These are phyloP conservation scores for Neostapfia colusana DNA, from an alignment of 176 grass and related monocot species.

Conservation along the genomic window DNA sequence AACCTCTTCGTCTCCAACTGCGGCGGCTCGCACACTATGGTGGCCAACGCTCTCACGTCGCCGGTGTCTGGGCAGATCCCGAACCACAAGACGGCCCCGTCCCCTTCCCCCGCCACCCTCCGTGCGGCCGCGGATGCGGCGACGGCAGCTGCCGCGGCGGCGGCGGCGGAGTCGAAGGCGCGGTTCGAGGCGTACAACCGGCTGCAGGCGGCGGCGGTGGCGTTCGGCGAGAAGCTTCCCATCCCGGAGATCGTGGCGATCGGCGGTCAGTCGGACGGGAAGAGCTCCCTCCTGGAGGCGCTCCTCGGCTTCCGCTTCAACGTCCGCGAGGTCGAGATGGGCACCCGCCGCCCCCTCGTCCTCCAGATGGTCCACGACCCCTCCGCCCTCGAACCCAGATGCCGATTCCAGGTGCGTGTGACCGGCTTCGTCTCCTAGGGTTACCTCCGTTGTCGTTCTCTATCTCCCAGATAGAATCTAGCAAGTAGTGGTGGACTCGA, in stretches of 20 bases:
- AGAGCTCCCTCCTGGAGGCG: conserved; percentile 90
- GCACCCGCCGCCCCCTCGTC: conserved; percentile 87
- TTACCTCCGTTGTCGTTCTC: not conserved
- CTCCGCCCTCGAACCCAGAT: conserved; percentile 81
- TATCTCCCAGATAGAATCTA: conserved; percentile 11
- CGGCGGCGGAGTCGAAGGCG: conserved; percentile 58
- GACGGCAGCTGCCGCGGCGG: conserved; percentile 24
- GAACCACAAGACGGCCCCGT: conserved; percentile 42
- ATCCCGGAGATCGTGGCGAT: conserved; percentile 96
- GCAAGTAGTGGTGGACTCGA: conserved; percentile 10
- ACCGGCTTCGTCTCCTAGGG: conserved; percentile 6
- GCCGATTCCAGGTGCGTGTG: conserved; percentile 79
- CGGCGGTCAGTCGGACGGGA: conserved; percentile 86
- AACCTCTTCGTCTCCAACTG: conserved; percentile 16
- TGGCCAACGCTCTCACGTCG: conserved; percentile 40
- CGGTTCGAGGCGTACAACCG: conserved; percentile 98
- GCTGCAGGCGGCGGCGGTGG: conserved; percentile 84
- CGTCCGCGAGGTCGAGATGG: conserved; percentile 98
- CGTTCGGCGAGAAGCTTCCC: conserved; percentile 92
- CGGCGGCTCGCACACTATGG: conserved; percentile 38
- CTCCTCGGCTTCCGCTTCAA: conserved; percentile 98
- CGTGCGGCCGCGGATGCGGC: conserved; percentile 24
- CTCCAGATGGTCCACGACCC: conserved; percentile 98
- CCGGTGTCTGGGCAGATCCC: conserved; percentile 56
- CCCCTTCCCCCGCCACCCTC: conserved; percentile 41